These are phyloP conservation scores for Pseudocercospora ulei DNA, from an alignment of 2,329 filamentous ascomycete genomes.

Conservation along the genomic window DNA sequence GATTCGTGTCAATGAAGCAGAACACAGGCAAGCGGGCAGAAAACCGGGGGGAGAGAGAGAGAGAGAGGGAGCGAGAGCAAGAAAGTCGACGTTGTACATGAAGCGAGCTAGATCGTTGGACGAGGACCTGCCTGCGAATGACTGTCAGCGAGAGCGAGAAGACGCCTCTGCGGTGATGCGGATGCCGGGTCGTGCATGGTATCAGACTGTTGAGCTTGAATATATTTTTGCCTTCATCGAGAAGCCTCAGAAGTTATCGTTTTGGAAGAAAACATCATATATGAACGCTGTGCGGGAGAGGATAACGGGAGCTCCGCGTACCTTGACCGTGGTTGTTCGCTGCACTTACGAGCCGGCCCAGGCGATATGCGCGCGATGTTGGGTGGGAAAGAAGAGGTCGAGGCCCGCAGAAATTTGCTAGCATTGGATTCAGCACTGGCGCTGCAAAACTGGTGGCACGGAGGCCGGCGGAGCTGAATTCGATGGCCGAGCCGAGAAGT, in stretches of 20 bases:
- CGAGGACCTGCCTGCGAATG: not conserved
- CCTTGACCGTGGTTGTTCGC: constrained; percentile 6
- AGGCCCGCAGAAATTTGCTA: not conserved
- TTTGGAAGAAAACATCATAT: constrained; percentile 33
- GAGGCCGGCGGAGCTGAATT: not conserved
- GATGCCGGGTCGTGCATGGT: not conserved
- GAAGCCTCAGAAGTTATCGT: constrained; percentile 36
- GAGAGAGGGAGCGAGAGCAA: not conserved
- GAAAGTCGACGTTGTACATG: not conserved
- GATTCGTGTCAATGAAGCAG: too few relatives aligned
- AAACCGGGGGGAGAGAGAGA: not conserved
- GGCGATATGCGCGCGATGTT: not conserved
- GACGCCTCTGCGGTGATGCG: not conserved
- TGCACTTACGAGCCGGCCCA: not conserved
- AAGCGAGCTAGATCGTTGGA: not conserved
- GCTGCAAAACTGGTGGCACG: not conserved
- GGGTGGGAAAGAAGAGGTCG: constrained; percentile 1
- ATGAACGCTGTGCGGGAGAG: constrained; percentile 6
- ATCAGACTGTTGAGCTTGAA: constrained; percentile 51
- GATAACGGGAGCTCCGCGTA: constrained; percentile 4
- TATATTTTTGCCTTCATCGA: constrained; percentile 33
- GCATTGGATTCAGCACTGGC: not conserved
- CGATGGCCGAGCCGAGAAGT: too few relatives aligned
- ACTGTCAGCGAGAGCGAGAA: not conserved
- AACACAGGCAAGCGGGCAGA: too few relatives aligned